Conservation (phyloP, 495 filamentous ascomycete genomes). For the Penicillium mononematosum region DNA sequence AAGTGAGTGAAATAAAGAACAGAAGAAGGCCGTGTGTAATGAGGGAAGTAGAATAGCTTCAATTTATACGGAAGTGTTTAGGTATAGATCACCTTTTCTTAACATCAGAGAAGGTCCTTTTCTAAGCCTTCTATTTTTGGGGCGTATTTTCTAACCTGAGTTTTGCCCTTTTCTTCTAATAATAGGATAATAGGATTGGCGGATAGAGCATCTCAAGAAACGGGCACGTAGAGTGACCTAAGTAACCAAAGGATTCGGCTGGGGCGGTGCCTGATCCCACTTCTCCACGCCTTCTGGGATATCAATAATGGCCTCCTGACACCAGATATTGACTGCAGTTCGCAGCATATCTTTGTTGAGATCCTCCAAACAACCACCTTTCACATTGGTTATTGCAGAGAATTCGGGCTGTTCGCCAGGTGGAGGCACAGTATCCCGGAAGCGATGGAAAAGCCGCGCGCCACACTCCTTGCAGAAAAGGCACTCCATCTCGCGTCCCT, state of each 20-base stretch:
- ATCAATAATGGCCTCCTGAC: slow-evolving; percentile 58
- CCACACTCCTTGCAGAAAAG: slow-evolving; percentile 63
- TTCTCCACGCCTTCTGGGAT: slow-evolving; percentile 58
- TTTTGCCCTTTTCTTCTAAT: too few relatives aligned
- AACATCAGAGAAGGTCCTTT: too few relatives aligned
- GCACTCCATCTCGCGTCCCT: slow-evolving; percentile 48
- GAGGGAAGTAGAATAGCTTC: too few relatives aligned
- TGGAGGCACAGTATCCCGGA: slow-evolving; percentile 43
- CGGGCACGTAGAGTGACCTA: background rate
- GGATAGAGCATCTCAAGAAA: too few relatives aligned
- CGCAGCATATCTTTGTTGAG: slow-evolving; percentile 49
- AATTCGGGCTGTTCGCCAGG: slow-evolving; percentile 20
- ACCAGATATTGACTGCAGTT: slow-evolving; percentile 60
- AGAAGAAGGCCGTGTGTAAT: too few relatives aligned
- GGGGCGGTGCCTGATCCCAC: slow-evolving; percentile 23
- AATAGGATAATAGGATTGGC: too few relatives aligned
- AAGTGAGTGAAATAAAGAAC: too few relatives aligned
- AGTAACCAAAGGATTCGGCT: slow-evolving; percentile 16
- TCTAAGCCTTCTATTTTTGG: too few relatives aligned
- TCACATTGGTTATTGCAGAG: slow-evolving; percentile 51
- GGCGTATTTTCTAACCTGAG: too few relatives aligned
- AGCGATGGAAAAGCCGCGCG: slow-evolving; percentile 55
- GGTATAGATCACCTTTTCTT: too few relatives aligned
- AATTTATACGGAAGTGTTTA: too few relatives aligned
- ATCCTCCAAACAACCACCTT: slow-evolving; percentile 60